A percentile compares a stretch with the other conserved stretches of the same genome.
Evolutionary conservation across 148 eudicot species (phyloP).

Genomic region (Drosera capensis): DNA sequence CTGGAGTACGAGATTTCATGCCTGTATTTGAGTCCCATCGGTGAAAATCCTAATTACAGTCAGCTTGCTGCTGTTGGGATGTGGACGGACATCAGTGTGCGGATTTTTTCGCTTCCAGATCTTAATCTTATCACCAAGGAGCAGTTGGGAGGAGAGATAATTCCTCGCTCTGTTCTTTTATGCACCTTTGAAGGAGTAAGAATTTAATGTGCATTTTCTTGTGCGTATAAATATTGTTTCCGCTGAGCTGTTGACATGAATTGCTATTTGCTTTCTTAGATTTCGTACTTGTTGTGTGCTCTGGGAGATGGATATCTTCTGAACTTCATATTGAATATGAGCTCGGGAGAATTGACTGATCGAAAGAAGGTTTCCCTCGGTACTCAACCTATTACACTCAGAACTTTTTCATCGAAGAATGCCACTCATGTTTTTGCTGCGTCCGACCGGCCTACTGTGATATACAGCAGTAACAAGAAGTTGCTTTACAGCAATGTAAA

Average conservation of each 20-base stretch:
- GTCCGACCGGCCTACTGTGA: constrained; percentile 95
- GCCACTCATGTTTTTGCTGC: constrained; percentile 97
- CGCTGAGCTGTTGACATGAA: neutral
- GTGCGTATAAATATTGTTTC: neutral
- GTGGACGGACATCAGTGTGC: constrained; percentile 97
- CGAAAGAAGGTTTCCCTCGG: constrained; percentile 91
- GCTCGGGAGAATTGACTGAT: constrained; percentile 65
- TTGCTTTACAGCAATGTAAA: constrained; percentile 92
- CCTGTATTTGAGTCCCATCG: constrained; percentile 88
- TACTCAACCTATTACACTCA: constrained; percentile 81
- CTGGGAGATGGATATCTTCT: constrained; percentile 96
- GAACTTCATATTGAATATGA: constrained; percentile 68
- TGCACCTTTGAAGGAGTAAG: constrained; percentile 98
- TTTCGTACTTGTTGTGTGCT: constrained; percentile 81
- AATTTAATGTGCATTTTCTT: constrained; percentile 1
- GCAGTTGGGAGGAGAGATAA: constrained; percentile 87
- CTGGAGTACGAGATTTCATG: constrained; percentile 86
- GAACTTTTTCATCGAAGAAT: constrained; percentile 90
- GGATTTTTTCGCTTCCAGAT: constrained; percentile 80
- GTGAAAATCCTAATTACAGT: constrained; percentile 59
- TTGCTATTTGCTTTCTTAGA: constrained; percentile 26
- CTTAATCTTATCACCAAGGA: constrained; percentile 75
- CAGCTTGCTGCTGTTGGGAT: constrained; percentile 95
- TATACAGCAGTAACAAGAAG: constrained; percentile 97
- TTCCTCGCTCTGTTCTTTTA: constrained; percentile 91